Evolutionary conservation across 805 yeast species (phyloP).

Genomic region (Wickerhamia fluorescens): DNA sequence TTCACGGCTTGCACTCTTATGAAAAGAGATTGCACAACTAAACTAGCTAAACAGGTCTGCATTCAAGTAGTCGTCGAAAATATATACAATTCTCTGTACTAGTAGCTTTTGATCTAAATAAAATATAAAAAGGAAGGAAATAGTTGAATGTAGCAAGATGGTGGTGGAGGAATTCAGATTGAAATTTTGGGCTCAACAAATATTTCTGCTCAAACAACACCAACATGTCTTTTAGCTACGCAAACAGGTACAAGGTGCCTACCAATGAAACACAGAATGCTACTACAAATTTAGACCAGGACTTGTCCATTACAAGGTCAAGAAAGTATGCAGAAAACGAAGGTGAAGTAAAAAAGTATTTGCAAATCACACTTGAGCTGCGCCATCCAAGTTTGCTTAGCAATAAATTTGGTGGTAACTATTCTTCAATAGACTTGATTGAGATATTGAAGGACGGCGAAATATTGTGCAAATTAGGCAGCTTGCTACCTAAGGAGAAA

Average conservation of each 20-base stretch:
- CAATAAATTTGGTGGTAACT: slow-evolving; percentile 5
- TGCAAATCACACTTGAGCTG: slow-evolving; percentile 28
- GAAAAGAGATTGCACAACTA: slow-evolving; percentile 95
- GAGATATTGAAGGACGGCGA: slow-evolving; percentile 57
- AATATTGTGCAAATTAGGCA: slow-evolving; percentile 29
- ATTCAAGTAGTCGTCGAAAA: too few relatives aligned
- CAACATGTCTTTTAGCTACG: slow-evolving; percentile 6
- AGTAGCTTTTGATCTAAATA: slow-evolving; percentile 2
- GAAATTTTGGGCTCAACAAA: not conserved
- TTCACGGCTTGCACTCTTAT: slow-evolving; percentile 90
- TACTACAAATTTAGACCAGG: slow-evolving; percentile 56
- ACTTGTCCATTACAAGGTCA: slow-evolving; percentile 42
- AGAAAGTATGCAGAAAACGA: slow-evolving; percentile 42
- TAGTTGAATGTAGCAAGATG: not conserved
- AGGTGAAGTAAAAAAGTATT: slow-evolving; percentile 48
- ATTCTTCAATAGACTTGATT: slow-evolving; percentile 34
- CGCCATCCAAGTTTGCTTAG: slow-evolving; percentile 7
- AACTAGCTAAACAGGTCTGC: too few relatives aligned
- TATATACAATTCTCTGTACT: too few relatives aligned
- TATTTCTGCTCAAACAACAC: too few relatives aligned
- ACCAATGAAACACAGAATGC: slow-evolving; percentile 7
- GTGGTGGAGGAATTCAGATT: too few relatives aligned
- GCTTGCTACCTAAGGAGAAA: slow-evolving; percentile 10
- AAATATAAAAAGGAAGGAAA: slow-evolving; percentile 1
- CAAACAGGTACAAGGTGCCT: slow-evolving; percentile 6